A percentile compares a stretch with the other conserved stretches of the same genome.
Conservation (phyloP, 305 asterid species). For the Fraxinus sp. region DNA sequence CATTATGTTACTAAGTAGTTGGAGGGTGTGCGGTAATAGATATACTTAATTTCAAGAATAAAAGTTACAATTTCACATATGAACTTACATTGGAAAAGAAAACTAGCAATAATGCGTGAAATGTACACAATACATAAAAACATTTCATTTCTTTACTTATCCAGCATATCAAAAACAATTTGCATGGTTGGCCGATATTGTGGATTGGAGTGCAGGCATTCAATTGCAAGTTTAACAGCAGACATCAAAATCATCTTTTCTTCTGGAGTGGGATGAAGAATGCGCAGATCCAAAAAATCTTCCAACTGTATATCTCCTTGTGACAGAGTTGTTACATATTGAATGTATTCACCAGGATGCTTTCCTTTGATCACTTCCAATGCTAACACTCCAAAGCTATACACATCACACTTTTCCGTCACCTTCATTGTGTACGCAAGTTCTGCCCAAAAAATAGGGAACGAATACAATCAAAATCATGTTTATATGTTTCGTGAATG, state of each 20-base stretch:
- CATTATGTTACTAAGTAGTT: too few species aligned
- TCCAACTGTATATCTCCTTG: background rate
- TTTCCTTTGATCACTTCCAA: constrained; percentile 25
- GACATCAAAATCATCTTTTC: constrained; percentile 18
- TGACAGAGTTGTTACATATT: background rate
- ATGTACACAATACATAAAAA: background rate
- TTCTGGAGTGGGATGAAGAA: constrained; percentile 8
- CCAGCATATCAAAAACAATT: too few species aligned
- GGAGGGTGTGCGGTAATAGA: too few species aligned
- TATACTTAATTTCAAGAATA: too few species aligned
- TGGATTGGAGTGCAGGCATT: background rate
- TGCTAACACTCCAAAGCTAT: constrained; percentile 19
- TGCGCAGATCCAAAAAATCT: constrained; percentile 22
- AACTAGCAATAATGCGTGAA: background rate
- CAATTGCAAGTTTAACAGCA: constrained; percentile 18
- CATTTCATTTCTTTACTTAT: background rate
- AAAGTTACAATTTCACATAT: background rate
- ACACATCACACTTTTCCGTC: background rate
- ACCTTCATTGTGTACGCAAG: constrained; percentile 20
- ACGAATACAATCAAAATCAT: background rate
- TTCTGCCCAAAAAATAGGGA: constrained; percentile 11
- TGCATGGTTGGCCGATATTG: background rate
- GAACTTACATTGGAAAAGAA: too few species aligned
- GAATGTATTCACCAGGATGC: constrained; percentile 17
- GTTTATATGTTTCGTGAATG: background rate